Percentiles rank a stretch among this genome's conserved stretches.
Conservation (phyloP, 352 stramenopile species). For the Phytophthora pseudosyringae region DNA sequence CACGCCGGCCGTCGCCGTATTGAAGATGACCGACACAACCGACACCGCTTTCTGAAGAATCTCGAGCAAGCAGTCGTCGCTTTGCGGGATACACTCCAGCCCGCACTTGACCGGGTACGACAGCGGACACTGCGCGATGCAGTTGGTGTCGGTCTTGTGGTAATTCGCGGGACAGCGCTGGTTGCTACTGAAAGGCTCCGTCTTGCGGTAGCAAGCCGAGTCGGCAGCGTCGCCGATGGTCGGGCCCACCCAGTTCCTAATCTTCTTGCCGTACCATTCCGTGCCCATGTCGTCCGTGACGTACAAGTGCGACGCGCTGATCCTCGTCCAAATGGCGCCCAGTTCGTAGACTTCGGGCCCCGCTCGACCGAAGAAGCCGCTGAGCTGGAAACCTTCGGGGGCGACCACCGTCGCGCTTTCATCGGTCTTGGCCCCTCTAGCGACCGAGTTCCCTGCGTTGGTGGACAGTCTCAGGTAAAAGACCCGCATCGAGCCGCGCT, state of each 20-base stretch:
- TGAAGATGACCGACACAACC: conserved; percentile 43
- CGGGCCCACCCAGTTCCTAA: conserved; percentile 48
- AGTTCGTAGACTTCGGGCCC: conserved; percentile 21
- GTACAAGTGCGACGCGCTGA: conserved; percentile 18
- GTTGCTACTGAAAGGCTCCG: conserved; percentile 24
- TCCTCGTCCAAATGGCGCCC: conserved; percentile 28
- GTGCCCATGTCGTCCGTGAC: conserved; percentile 29
- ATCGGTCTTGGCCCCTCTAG: conserved; percentile 10
- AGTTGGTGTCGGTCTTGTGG: conserved; percentile 49
- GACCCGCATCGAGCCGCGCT: conserved; percentile 16
- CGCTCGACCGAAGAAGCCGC: conserved; percentile 27
- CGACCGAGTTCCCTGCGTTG: conserved; percentile 24
- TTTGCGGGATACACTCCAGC: conserved; percentile 48
- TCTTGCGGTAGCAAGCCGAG: conserved; percentile 35
- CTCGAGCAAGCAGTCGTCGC: conserved; percentile 39
- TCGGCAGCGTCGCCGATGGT: conserved; percentile 13
- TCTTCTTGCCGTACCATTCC: conserved; percentile 34
- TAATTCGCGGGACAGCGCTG: conserved; percentile 46
- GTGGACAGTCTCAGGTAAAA: conserved; percentile 24
- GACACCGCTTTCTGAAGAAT: conserved; percentile 42
- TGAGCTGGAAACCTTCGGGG: conserved; percentile 26
- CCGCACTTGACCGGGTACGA: conserved; percentile 43
- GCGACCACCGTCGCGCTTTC: conserved; percentile 17
- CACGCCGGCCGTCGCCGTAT: conserved; percentile 39
- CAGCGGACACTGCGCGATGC: conserved; percentile 54